A percentile compares a stretch with the other conserved stretches of the same genome.
Evolutionary conservation across 768 basidiomycete genomes (phyloP).

Genomic region (Kwoniella mangroviensis): DNA sequence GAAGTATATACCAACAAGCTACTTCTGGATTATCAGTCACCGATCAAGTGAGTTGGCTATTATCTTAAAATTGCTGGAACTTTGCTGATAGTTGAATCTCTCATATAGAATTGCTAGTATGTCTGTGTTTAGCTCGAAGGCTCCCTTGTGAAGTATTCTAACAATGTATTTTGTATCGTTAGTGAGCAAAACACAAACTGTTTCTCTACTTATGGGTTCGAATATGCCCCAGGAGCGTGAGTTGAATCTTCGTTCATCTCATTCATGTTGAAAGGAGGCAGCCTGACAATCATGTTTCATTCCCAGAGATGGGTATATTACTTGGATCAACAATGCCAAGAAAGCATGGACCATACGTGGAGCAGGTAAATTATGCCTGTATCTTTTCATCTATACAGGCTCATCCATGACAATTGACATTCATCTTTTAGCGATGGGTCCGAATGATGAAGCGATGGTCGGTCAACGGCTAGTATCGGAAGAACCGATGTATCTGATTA

Average conservation of each 20-base stretch:
- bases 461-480: constrained; percentile 73
- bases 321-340: constrained; percentile 72
- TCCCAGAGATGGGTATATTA: constrained; percentile 66
- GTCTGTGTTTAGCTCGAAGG: constrained; percentile 23
- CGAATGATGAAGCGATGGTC: constrained; percentile 69
- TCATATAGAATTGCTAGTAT: constrained; percentile 67
- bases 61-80: not conserved
- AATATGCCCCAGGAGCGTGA: constrained; percentile 75
- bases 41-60: constrained; percentile 62
- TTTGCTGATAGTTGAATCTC: constrained; percentile 7
- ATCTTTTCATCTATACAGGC: not conserved
- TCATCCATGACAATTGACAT: not conserved
- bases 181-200: constrained; percentile 61
- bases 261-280: not conserved
- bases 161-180: not conserved
- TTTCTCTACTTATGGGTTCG: constrained; percentile 76
- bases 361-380: constrained; percentile 28
- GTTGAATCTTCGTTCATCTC: constrained; percentile 4
- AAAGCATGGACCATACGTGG: constrained; percentile 65
- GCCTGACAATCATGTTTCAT: constrained; percentile 1
- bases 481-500: constrained; percentile 70
- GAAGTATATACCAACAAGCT: constrained; percentile 81
- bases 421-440: constrained; percentile 64
- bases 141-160: not conserved
- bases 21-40: constrained; percentile 72